Evolutionary conservation across 495 filamentous ascomycete genomes (phyloP), one percentile per base, ranked within the genome.

Genomic region (Pyronema domesticum): DNA sequence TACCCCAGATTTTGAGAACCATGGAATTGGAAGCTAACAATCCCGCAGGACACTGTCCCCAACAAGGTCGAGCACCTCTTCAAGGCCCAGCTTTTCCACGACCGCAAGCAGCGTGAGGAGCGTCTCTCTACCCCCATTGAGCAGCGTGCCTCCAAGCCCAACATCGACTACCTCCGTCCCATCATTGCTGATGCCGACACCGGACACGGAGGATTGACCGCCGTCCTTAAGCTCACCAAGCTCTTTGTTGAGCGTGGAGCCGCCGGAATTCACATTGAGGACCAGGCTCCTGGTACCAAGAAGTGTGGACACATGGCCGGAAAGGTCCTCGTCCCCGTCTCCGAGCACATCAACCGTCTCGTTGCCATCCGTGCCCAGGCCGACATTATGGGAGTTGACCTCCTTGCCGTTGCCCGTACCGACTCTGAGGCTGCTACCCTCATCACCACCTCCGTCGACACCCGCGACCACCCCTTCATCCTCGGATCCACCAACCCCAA

Each of bases 261-360:
- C 36, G 91, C 91, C 42, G 91, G 91, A 62, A 95, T 98, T 63
- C 91, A 98, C 69, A 95, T 98, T 58, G 91, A 98, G 70, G 91
- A 98, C 66, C 91, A 98, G 70, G 91, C 91, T 8, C 89, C 91
- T 1, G 91, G 91, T 40, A 98, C 91, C 37, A 98, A 98, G 79
- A 98, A 98, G 74, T 98, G 91, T 66, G 91, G 91, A 54, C 91
- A 98, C 71, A 98, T 98, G 91, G 91, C 91, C 58, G 91, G 91
- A 61, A 98, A 98, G 74, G 91, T 98, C 34, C 76, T 98, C 46
- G 91, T 98, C 49, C 91, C 91, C 37, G 94, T 96, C 68, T 83
- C 79, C 71, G 91, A 98, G 72, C 91, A 98, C 73, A 94, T 96
- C 76, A 98, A 96, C 74, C 84, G 91, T 23, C 76, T 98, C 15